A percentile compares a stretch with the other conserved stretches of the same genome.
These are phyloP conservation scores for Fomitopsis betulina DNA, from an alignment of 1,284 basidiomycete species.

Conservation along the genomic window DNA sequence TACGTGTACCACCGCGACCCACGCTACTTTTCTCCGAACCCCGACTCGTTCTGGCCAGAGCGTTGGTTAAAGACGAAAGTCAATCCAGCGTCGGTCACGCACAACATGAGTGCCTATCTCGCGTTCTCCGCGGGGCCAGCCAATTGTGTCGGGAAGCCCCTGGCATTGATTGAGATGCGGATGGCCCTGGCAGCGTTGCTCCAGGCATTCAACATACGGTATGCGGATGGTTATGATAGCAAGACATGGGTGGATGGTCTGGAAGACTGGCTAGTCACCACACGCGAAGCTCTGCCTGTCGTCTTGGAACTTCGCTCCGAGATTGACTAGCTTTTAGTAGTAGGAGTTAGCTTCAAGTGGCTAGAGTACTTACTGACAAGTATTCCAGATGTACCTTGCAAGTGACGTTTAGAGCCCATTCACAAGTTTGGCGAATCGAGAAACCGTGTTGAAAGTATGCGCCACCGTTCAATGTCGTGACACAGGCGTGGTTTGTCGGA, in stretches of 20 bases:
- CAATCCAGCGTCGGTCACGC: background rate
- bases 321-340: no score
- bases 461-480: no score
- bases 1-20: constrained; percentile 19
- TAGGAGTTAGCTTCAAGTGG: no score
- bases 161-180: constrained; percentile 20
- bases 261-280: constrained; percentile 8
- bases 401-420: no score
- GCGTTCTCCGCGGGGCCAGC: constrained; percentile 23
- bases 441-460: no score
- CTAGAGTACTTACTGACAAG: no score
- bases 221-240: constrained; percentile 9
- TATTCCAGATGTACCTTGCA: no score
- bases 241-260: constrained; percentile 7
- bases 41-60: constrained; percentile 16
- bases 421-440: no score
- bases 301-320: background rate
- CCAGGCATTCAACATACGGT: constrained; percentile 16
- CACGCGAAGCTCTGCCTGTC: constrained; percentile 1
- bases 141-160: constrained; percentile 21
- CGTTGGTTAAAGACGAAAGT: constrained; percentile 14
- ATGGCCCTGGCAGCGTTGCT: constrained; percentile 14
- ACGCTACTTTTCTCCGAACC: constrained; percentile 13
- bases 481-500: no score
- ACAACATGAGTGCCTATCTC: constrained; percentile 17